Percentiles rank a stretch among this genome's conserved stretches.
Conservation (phyloP, 345 rosid genomes). For the Populus simonii region DNA sequence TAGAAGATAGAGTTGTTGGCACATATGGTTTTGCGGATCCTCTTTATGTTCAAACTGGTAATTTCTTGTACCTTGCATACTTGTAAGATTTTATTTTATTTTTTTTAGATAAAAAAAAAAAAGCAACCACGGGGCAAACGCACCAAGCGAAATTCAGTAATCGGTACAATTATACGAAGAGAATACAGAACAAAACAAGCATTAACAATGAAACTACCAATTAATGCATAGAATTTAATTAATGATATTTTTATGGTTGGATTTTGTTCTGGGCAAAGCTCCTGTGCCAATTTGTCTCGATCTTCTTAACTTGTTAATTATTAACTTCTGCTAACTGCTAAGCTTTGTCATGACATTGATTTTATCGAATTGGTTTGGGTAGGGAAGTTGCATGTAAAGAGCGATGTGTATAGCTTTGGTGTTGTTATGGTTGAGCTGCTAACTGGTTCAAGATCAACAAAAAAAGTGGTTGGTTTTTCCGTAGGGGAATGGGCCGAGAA, state of each 20-base stretch:
- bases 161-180: too few species aligned
- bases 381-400: conserved; percentile 11
- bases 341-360: not conserved
- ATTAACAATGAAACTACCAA: too few species aligned
- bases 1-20: not conserved
- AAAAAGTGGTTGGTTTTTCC: not conserved
- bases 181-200: too few species aligned
- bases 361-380: not conserved
- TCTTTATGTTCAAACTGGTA: not conserved
- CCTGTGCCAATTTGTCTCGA: too few species aligned
- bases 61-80: too few species aligned
- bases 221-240: too few species aligned
- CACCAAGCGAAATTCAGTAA: too few species aligned
- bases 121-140: too few species aligned
- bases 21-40: conserved; percentile 1
- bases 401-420: conserved; percentile 16
- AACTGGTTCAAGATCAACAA: not conserved
- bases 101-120: too few species aligned
- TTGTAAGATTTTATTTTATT: not conserved
- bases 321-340: not conserved
- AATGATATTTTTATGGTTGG: not conserved
- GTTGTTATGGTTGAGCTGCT: conserved; percentile 17
- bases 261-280: too few species aligned
- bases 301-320: too few species aligned
- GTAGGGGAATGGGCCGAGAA: not conserved